phyloP scores from a whole-genome alignment of 768 basidiomycete genomes.

The Termitomyces sp. region DNA sequence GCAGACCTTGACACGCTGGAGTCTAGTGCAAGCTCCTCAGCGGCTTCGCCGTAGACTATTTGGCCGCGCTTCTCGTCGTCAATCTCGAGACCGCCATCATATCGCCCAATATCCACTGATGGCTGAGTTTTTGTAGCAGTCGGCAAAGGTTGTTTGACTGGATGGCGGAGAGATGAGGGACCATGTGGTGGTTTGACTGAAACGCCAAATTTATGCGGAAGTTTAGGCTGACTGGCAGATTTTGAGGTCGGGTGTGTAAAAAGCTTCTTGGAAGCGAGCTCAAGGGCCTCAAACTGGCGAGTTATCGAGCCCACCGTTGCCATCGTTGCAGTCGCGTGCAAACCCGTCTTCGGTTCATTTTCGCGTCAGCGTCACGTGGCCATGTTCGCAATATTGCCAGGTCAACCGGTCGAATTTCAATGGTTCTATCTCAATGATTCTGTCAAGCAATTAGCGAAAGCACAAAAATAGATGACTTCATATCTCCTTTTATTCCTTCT shows the following conservation, averaged over 20 bases:
- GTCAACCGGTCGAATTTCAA: neutral
- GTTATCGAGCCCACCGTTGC: conserved; percentile 55
- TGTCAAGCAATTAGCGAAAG: neutral
- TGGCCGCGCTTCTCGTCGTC: conserved; percentile 82
- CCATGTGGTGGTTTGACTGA: conserved; percentile 31
- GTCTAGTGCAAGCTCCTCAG: conserved; percentile 77
- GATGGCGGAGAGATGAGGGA: conserved; percentile 42
- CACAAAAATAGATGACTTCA: neutral
- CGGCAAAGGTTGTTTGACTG: conserved; percentile 12
- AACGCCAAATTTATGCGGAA: conserved; percentile 69
- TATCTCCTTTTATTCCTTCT: neutral
- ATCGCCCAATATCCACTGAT: conserved; percentile 75
- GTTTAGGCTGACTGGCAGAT: conserved; percentile 58
- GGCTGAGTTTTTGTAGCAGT: conserved; percentile 23
- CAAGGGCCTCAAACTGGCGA: conserved; percentile 64
- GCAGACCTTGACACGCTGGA: conserved; percentile 65
- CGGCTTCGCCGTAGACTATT: conserved; percentile 70
- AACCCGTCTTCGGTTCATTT: neutral
- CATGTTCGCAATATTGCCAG: neutral
- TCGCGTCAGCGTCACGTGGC: conserved; percentile 10
- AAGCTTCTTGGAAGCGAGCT: conserved; percentile 52
- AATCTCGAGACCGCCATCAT: conserved; percentile 95
- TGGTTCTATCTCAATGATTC: neutral
- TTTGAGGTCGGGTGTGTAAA: conserved; percentile 37
- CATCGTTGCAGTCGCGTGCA: conserved; percentile 19